Percentiles rank a stretch among this genome's conserved stretches.
Evolutionary conservation across 768 basidiomycete genomes (phyloP).

Genomic region (Naganishia vaughanmartiniae): DNA sequence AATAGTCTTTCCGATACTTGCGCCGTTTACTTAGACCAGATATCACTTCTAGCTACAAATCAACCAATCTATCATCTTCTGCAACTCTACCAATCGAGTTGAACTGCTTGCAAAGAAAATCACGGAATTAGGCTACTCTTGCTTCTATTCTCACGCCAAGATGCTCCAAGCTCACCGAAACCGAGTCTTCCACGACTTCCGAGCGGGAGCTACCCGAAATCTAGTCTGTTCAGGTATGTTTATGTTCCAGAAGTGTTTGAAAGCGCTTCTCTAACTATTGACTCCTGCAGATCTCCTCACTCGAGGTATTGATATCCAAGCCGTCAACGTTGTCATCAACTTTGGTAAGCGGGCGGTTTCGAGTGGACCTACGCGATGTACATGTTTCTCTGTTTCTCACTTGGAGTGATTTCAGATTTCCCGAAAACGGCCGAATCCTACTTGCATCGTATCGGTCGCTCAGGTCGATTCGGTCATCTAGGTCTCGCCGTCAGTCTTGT

Average conservation of each 20-base stretch:
- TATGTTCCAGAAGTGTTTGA: background rate
- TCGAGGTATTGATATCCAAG: slow-evolving; percentile 98
- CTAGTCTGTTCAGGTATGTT: slow-evolving; percentile 73
- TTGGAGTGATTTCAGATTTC: slow-evolving; percentile 58
- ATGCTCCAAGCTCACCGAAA: slow-evolving; percentile 99
- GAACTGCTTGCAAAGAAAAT: slow-evolving; percentile 99
- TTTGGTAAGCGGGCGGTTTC: slow-evolving; percentile 58
- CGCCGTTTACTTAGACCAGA: background rate
- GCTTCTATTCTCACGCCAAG: slow-evolving; percentile 99
- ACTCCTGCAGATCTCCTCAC: slow-evolving; percentile 75
- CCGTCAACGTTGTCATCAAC: slow-evolving; percentile 99
- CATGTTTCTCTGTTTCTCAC: background rate
- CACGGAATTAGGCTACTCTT: slow-evolving; percentile 97
- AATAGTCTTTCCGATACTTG: background rate
- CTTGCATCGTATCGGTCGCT: slow-evolving; percentile 95
- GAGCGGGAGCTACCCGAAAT: slow-evolving; percentile 96
- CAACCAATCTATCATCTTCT: slow-evolving; percentile 99
- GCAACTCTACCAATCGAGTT: slow-evolving; percentile 99
- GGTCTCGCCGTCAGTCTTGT: slow-evolving; percentile 97
- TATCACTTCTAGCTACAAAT: slow-evolving; percentile 77
- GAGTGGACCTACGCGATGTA: background rate
- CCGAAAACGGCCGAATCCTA: slow-evolving; percentile 99
- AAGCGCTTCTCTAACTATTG: background rate
- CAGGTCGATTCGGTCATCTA: slow-evolving; percentile 93
- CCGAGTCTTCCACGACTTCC: slow-evolving; percentile 99